phyloP scores from a whole-genome alignment of 2,329 filamentous ascomycete species.

The Alternaria tenuissima region DNA sequence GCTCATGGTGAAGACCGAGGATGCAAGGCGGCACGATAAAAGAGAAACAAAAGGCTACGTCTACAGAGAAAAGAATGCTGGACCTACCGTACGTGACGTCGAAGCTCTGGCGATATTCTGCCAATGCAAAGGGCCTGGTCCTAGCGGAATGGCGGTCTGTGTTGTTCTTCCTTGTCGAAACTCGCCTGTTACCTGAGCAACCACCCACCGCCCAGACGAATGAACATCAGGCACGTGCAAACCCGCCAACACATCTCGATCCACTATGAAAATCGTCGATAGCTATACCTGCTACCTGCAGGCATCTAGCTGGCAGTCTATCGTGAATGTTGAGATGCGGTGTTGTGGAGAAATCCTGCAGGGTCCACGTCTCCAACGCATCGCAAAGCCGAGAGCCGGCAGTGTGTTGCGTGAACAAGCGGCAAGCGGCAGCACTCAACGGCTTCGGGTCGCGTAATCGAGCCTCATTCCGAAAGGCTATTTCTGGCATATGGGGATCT shows the following conservation, averaged over 20 bases:
- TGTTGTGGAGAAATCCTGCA: not conserved
- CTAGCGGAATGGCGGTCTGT: conserved; percentile 31
- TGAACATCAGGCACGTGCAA: conserved; percentile 26
- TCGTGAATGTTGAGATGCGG: not conserved
- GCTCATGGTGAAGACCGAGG: conserved; percentile 53
- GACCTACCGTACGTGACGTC: conserved; percentile 39
- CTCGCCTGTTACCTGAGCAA: conserved; percentile 34
- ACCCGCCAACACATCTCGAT: conserved; percentile 10
- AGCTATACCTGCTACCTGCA: not conserved
- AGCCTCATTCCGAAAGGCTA: conserved; percentile 4
- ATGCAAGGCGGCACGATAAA: conserved; percentile 18
- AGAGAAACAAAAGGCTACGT: conserved; percentile 32
- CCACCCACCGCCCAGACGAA: conserved; percentile 21
- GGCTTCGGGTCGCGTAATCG: conserved; percentile 5
- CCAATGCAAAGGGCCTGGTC: conserved; percentile 24
- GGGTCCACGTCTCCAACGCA: not conserved
- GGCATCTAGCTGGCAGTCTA: not conserved
- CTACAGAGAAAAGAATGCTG: conserved; percentile 45
- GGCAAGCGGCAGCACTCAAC: conserved; percentile 4
- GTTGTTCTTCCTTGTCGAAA: conserved; percentile 28
- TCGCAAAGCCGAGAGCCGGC: not conserved
- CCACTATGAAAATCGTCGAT: conserved; percentile 6
- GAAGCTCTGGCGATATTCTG: conserved; percentile 30
- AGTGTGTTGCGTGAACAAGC: conserved; percentile 1
- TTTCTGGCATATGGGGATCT: conserved; percentile 17